Percentiles rank a stretch among this genome's conserved stretches.
Conservation (phyloP, 2,329 filamentous ascomycete species). For the Cercospora janseana region DNA sequence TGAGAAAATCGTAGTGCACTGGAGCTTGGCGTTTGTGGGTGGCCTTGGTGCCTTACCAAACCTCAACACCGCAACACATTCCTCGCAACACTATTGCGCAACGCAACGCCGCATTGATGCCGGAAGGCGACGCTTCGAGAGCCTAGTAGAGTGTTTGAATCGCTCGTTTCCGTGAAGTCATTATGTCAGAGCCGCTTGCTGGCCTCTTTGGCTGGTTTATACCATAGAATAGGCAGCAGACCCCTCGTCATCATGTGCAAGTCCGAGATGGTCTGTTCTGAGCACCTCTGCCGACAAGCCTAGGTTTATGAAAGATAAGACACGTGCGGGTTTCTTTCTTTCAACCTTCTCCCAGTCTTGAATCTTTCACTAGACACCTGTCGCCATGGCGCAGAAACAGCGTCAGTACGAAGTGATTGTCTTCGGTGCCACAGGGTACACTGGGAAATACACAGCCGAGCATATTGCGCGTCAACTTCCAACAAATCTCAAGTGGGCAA, state of each 20-base stretch:
- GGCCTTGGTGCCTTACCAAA: conserved; percentile 4
- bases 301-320: conserved; percentile 19
- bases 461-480: conserved; percentile 70
- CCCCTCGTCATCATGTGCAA: conserved; percentile 11
- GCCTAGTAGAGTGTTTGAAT: too few species aligned
- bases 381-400: conserved; percentile 41
- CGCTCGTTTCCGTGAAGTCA: neutral
- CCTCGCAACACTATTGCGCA: neutral
- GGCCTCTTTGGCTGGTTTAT: neutral
- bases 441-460: conserved; percentile 72
- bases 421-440: conserved; percentile 75
- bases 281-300: conserved; percentile 16
- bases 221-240: conserved; percentile 1
- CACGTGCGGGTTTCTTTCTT: neutral
- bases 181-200: neutral
- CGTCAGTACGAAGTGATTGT: conserved; percentile 64
- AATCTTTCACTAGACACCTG: neutral
- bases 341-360: neutral
- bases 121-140: too few species aligned
- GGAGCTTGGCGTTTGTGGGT: neutral
- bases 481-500: conserved; percentile 79
- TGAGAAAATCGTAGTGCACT: conserved; percentile 9
- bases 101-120: neutral
- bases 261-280: conserved; percentile 10
- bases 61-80: neutral